Base-by-base conservation (phyloP, 1,284 basidiomycete genomes). In the Chalciporus sp. region DNA sequence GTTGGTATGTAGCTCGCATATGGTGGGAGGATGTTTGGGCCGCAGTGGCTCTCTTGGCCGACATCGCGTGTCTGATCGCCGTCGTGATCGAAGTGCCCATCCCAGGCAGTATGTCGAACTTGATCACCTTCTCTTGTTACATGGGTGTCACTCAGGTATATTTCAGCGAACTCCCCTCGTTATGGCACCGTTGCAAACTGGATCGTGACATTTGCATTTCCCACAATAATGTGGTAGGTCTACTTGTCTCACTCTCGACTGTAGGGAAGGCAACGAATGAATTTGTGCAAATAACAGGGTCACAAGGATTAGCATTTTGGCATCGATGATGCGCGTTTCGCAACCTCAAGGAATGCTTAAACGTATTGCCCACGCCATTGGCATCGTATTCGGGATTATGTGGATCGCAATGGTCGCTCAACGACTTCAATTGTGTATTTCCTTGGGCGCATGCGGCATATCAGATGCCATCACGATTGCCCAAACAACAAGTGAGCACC, bases 1-100 rank as follows among this genome's bases (percentile, higher is more conserved):
- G 55, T 27, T 67, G 60, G 57, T 37, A 59, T 44, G 58, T 46
- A 8, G 29, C 31, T 3, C 65, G 39, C 7, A 19, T 69, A 47
- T 69, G 68, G 68, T 70, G 61, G 66, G 69, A 71, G 12, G 69
- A 70, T 40, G 55, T 40, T 6, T 63, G 56, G 59, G 66, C 58
- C 1, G 23, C n/a, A 4, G 7, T 63, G 5, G 68, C 64, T 5
- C 40, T 63, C 4, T 31, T 52, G 26, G 59, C 51, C 12, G 67
- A 68, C 39, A 12, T 56, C 5, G 41, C 33, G 4, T 57, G 45
- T 37, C 11, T 67, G 17, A 19, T 61, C 17, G 31, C n/a, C 31
- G 2, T 47, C 0, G 16, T 53, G 8, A 28, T 66, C 16, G 55
- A 63, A n/a, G 28, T 33, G 14, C 58, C 61, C 8, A 12, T 53